These are phyloP conservation scores for Leccinum arenicola DNA, from an alignment of 768 basidiomycete genomes.

Conservation along the genomic window DNA sequence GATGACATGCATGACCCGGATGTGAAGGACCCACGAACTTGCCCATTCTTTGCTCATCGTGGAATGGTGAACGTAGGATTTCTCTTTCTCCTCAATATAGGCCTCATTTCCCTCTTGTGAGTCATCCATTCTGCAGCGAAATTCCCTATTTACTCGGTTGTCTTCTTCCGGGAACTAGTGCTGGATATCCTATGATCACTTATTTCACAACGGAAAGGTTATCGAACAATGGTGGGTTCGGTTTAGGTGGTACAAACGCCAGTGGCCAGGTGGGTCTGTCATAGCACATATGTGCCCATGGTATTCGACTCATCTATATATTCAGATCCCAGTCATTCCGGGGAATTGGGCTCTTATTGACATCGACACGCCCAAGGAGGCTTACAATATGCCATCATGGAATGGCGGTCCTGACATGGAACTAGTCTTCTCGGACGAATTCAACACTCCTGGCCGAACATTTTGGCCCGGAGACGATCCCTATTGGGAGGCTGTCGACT, in stretches of 20 bases:
- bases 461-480: conserved; percentile 86
- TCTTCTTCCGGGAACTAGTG: conserved; percentile 24
- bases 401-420: conserved; percentile 53
- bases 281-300: not conserved
- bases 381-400: conserved; percentile 51
- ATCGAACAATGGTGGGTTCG: conserved; percentile 44
- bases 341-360: conserved; percentile 60
- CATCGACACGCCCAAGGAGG: conserved; percentile 55
- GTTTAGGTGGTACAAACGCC: conserved; percentile 72
- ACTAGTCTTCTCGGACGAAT: conserved; percentile 81
- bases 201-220: conserved; percentile 31
- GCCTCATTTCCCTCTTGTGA: conserved; percentile 59
- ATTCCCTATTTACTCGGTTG: not conserved
- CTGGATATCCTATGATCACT: conserved; percentile 43
- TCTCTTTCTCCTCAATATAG: conserved; percentile 49
- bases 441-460: conserved; percentile 68
- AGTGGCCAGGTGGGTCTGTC: conserved; percentile 57
- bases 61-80: conserved; percentile 75
- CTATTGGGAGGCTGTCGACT: conserved; percentile 65
- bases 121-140: conserved; percentile 17
- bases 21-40: conserved; percentile 27
- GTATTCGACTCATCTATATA: not conserved
- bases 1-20: conserved; percentile 74
- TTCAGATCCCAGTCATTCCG: conserved; percentile 52
- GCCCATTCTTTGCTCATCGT: conserved; percentile 50